phyloP scores from a whole-genome alignment of 2,329 filamentous ascomycete genomes.

The Calonectria crousiana region DNA sequence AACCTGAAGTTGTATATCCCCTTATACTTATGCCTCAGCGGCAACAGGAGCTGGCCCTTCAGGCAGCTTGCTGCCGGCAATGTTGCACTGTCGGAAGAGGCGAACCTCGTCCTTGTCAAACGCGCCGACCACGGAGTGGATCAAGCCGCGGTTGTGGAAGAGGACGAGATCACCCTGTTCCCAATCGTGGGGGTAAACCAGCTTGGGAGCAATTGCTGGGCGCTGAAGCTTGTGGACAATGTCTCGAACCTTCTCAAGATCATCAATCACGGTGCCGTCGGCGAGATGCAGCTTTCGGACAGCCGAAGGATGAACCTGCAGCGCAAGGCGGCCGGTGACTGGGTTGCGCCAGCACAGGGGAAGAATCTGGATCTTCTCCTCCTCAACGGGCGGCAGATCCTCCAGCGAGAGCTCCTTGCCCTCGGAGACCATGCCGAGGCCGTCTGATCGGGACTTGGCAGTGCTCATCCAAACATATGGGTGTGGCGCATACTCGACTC shows the following conservation, averaged over 20 bases:
- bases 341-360: constrained; percentile 86
- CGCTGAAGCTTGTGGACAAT: constrained; percentile 78
- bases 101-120: constrained; percentile 81
- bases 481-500: constrained; percentile 81
- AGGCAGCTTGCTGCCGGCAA: constrained; percentile 74
- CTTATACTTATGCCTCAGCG: not conserved
- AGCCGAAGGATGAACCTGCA: constrained; percentile 81
- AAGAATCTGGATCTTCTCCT: constrained; percentile 76
- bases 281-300: constrained; percentile 75
- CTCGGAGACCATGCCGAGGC: constrained; percentile 78
- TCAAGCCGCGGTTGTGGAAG: constrained; percentile 81
- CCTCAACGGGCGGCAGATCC: constrained; percentile 74
- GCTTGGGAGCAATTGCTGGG: constrained; percentile 75
- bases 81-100: constrained; percentile 83
- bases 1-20: not conserved
- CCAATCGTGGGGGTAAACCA: constrained; percentile 83
- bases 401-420: constrained; percentile 69
- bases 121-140: constrained; percentile 82
- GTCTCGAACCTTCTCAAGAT: constrained; percentile 74
- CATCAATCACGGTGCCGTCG: constrained; percentile 77
- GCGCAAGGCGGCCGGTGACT: constrained; percentile 73
- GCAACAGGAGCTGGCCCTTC: constrained; percentile 55
- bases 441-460: constrained; percentile 75
- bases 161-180: constrained; percentile 80
- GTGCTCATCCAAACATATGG: constrained; percentile 86